These are phyloP conservation scores for Chaetomium fimeti DNA, from an alignment of 495 filamentous ascomycete species.

Conservation along the genomic window DNA sequence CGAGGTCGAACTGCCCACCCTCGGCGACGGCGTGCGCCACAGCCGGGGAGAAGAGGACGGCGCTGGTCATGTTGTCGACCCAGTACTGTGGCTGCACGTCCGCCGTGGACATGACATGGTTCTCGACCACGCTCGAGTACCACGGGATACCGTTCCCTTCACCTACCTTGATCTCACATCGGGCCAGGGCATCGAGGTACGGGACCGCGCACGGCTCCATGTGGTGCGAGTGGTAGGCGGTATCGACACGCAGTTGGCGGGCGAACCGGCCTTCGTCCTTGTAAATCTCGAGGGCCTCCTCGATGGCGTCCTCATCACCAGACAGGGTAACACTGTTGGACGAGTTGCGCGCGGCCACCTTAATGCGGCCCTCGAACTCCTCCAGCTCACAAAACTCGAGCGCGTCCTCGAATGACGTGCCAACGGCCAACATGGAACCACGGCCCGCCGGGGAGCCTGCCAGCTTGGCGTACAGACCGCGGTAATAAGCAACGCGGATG, in stretches of 20 bases:
- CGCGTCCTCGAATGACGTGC: neutral
- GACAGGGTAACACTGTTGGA: slow-evolving; percentile 46
- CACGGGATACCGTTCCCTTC: neutral
- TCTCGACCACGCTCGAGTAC: neutral
- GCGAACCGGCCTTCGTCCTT: slow-evolving; percentile 22
- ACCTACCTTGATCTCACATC: neutral
- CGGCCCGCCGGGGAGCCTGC: neutral
- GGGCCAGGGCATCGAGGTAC: slow-evolving; percentile 26
- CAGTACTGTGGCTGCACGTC: neutral
- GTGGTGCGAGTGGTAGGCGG: slow-evolving; percentile 45
- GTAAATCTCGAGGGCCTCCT: slow-evolving; percentile 24
- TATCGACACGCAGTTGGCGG: slow-evolving; percentile 35
- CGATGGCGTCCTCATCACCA: slow-evolving; percentile 40
- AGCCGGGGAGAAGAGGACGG: neutral
- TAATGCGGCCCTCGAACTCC: neutral
- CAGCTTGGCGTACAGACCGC: neutral
- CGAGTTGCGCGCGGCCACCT: slow-evolving; percentile 47
- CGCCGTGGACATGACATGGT: neutral
- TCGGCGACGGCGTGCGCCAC: neutral
- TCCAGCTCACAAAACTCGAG: neutral
- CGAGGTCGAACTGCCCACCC: neutral
- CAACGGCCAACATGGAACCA: neutral
- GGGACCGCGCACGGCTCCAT: slow-evolving; percentile 37
- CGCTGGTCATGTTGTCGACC: slow-evolving; percentile 5
- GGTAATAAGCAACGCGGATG: slow-evolving; percentile 33